These are phyloP conservation scores for Tricholoma saponaceum DNA, from an alignment of 768 basidiomycete genomes.

Conservation along the genomic window DNA sequence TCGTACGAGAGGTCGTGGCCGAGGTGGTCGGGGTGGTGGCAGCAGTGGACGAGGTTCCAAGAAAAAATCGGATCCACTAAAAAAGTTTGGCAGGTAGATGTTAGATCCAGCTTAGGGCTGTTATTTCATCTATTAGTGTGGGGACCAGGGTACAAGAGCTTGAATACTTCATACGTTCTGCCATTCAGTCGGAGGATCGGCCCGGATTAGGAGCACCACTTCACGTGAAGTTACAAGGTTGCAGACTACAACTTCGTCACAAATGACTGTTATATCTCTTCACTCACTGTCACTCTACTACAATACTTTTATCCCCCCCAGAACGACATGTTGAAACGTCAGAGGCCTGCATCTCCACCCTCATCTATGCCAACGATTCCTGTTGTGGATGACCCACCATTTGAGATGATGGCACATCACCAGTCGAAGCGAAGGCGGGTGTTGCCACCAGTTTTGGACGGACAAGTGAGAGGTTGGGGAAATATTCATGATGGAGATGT, in stretches of 20 bases:
- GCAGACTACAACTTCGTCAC: background rate
- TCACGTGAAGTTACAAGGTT: background rate
- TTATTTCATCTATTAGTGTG: too few species aligned
- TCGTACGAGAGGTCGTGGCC: conserved; percentile 52
- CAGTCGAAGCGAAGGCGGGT: conserved; percentile 52
- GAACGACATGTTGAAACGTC: conserved; percentile 49
- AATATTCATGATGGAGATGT: conserved; percentile 25
- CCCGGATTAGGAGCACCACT: background rate
- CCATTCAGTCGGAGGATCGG: background rate
- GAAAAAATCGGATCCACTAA: conserved; percentile 80
- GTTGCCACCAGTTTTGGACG: conserved; percentile 49
- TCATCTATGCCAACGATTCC: conserved; percentile 25
- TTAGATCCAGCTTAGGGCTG: too few species aligned
- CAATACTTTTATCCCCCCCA: background rate
- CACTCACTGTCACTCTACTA: background rate
- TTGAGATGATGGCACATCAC: conserved; percentile 24
- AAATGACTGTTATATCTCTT: background rate
- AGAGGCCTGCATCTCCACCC: conserved; percentile 41
- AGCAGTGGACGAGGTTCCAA: conserved; percentile 51
- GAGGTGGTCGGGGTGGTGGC: conserved; percentile 50
- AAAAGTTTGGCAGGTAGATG: conserved; percentile 55
- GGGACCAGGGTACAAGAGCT: too few species aligned
- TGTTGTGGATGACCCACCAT: conserved; percentile 22
- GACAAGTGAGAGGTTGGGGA: conserved; percentile 45
- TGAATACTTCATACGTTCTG: too few species aligned